A percentile compares a stretch with the other conserved stretches of the same genome.
These are phyloP conservation scores for Myrmaecium sp. DNA, from an alignment of 2,329 filamentous ascomycete genomes.

Conservation along the genomic window DNA sequence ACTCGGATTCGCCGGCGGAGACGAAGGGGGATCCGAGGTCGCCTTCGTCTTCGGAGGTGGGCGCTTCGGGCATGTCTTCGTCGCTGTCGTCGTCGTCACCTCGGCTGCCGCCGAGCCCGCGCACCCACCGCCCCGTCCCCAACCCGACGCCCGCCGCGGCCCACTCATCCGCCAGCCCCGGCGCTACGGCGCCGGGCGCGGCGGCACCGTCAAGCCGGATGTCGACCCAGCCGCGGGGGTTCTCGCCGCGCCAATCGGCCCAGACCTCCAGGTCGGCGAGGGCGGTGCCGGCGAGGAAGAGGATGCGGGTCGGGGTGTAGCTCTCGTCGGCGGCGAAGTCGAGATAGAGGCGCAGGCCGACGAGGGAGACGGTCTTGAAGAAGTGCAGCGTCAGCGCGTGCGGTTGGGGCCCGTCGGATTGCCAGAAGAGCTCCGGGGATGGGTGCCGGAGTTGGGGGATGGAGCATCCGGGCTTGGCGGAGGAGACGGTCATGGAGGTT, in stretches of 20 bases:
- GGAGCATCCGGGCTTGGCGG: constrained; percentile 63
- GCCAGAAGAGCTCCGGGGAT: constrained; percentile 60
- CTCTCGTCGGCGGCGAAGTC: constrained; percentile 90
- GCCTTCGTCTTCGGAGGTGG: constrained; percentile 8
- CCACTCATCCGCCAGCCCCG: constrained; percentile 5
- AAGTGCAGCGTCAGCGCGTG: constrained; percentile 75
- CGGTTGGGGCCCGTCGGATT: constrained; percentile 73
- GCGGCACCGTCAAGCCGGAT: constrained; percentile 52
- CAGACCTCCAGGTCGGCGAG: constrained; percentile 87
- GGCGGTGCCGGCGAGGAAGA: constrained; percentile 76
- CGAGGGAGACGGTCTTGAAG: constrained; percentile 64
- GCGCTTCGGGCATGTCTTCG: constrained; percentile 8
- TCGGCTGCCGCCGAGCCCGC: constrained; percentile 8
- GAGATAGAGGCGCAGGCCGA: constrained; percentile 64
- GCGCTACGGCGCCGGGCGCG: constrained; percentile 28
- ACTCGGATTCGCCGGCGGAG: too few relatives aligned
- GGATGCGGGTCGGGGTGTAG: constrained; percentile 87
- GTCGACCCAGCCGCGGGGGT: constrained; percentile 80
- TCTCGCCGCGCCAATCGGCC: constrained; percentile 58
- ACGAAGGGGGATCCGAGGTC: constrained; percentile 22
- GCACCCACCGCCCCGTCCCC: constrained; percentile 4
- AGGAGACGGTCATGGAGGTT: constrained; percentile 68
- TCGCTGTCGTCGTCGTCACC: constrained; percentile 9
- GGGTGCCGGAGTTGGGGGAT: constrained; percentile 61
- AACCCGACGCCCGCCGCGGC: constrained; percentile 13